Evolutionary conservation across 2,329 filamentous ascomycete species (phyloP).

Genomic region (Xylariaceae sp.): DNA sequence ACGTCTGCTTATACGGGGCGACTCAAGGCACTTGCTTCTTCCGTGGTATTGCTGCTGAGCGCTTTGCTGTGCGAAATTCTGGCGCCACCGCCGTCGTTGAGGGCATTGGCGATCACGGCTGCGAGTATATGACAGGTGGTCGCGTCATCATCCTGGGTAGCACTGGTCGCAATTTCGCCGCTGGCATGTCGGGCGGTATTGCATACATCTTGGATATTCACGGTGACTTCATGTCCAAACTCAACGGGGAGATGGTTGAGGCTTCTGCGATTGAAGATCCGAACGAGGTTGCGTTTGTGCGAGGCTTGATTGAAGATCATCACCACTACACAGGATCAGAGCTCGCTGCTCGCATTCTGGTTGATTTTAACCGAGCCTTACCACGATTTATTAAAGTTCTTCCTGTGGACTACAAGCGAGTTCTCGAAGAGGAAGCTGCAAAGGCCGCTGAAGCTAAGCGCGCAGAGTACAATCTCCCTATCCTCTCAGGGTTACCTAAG

Average conservation of each 20-base stretch:
- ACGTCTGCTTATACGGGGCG: constrained; percentile 93
- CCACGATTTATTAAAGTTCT: constrained; percentile 92
- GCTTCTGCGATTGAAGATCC: constrained; percentile 83
- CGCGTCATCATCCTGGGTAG: constrained; percentile 84
- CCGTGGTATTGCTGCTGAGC: constrained; percentile 94
- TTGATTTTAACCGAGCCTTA: constrained; percentile 94
- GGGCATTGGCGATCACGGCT: constrained; percentile 93
- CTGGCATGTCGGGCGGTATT: constrained; percentile 98
- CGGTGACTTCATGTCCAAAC: constrained; percentile 87
- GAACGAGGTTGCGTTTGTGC: constrained; percentile 85
- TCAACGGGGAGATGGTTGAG: constrained; percentile 98
- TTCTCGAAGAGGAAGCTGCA: constrained; percentile 81
- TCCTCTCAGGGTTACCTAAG: constrained; percentile 72
- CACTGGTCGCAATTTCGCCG: constrained; percentile 95
- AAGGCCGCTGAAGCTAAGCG: constrained; percentile 87
- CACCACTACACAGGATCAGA: constrained; percentile 98
- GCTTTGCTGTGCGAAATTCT: constrained; percentile 95
- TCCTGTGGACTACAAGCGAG: constrained; percentile 94
- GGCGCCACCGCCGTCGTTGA: constrained; percentile 96
- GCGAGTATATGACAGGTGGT: constrained; percentile 99
- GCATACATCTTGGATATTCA: constrained; percentile 92
- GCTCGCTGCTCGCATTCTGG: constrained; percentile 85
- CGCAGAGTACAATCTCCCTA: constrained; percentile 79
- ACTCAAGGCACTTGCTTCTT: constrained; percentile 93
- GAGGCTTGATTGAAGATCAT: constrained; percentile 92